These are phyloP conservation scores for Lepiota subincarnata DNA, from an alignment of 768 basidiomycete species.

Conservation along the genomic window DNA sequence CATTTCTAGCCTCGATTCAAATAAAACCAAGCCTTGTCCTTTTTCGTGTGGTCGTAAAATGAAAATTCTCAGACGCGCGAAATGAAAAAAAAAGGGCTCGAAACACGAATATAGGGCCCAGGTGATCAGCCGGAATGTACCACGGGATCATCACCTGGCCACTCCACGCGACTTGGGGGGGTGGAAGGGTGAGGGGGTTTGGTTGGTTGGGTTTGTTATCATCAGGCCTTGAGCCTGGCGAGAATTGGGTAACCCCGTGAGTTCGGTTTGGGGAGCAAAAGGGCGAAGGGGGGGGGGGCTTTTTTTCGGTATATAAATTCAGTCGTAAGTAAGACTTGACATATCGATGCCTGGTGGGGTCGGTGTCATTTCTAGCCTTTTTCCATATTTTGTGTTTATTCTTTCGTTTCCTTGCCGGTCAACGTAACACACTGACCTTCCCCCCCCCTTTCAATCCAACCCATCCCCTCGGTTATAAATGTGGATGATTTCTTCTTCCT, in stretches of 20 bases:
- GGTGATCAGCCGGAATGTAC: constrained; percentile 8
- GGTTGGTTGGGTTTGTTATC: background rate
- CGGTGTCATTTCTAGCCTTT: background rate
- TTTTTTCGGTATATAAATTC: constrained; percentile 2
- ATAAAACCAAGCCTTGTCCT: background rate
- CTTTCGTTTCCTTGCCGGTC: background rate
- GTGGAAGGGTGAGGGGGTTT: no score
- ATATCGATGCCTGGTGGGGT: background rate
- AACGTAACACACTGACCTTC: background rate
- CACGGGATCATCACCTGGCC: constrained; percentile 6
- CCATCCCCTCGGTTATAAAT: constrained; percentile 17
- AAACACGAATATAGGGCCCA: background rate
- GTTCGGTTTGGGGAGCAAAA: background rate
- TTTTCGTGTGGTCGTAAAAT: background rate
- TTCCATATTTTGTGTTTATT: background rate
- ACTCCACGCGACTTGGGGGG: constrained; percentile 9
- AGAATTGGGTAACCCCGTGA: constrained; percentile 4
- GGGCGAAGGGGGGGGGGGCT: no score
- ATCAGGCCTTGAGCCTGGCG: constrained; percentile 5
- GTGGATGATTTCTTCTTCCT: constrained; percentile 5
- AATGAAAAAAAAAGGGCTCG: background rate
- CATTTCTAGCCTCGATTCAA: no score
- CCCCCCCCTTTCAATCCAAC: constrained; percentile 6
- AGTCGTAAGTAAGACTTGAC: background rate
- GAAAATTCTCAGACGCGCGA: background rate